Conservation (phyloP, 169 alveolate genomes). For the Plasmodium cynomolgi region DNA sequence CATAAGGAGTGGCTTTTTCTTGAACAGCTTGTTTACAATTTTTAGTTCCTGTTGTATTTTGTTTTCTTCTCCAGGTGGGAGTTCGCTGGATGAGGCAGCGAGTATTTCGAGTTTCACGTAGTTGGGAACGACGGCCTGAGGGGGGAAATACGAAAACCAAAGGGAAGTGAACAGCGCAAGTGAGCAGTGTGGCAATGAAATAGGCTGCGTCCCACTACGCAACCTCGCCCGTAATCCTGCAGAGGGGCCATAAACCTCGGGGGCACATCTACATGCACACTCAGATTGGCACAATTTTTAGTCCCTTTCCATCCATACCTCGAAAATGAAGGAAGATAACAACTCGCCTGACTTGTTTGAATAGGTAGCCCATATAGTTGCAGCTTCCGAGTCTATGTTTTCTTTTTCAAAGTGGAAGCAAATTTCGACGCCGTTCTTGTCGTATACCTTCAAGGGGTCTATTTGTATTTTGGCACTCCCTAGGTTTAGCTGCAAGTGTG, state of each 20-base stretch:
- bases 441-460: constrained; percentile 60
- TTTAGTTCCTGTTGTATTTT: constrained; percentile 51
- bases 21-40: constrained; percentile 49
- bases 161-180: not conserved
- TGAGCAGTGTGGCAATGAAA: not conserved
- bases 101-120: constrained; percentile 69
- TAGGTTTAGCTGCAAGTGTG: constrained; percentile 5
- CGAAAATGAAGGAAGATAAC: constrained; percentile 65
- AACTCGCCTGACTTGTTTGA: constrained; percentile 34
- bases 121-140: constrained; percentile 72
- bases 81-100: constrained; percentile 63
- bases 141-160: not conserved
- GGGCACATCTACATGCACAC: not conserved
- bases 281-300: not conserved
- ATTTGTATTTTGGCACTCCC: constrained; percentile 14
- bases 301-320: not conserved
- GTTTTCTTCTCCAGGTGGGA: constrained; percentile 45
- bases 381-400: constrained; percentile 42
- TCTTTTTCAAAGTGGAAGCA: constrained; percentile 62
- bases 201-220: not conserved
- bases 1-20: constrained; percentile 75
- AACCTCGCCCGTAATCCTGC: not conserved
- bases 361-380: constrained; percentile 55
- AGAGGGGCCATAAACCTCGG: not conserved
- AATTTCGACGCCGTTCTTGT: constrained; percentile 57